These are phyloP conservation scores for Lactifluus volemus DNA, from an alignment of 768 basidiomycete genomes.

Conservation along the genomic window DNA sequence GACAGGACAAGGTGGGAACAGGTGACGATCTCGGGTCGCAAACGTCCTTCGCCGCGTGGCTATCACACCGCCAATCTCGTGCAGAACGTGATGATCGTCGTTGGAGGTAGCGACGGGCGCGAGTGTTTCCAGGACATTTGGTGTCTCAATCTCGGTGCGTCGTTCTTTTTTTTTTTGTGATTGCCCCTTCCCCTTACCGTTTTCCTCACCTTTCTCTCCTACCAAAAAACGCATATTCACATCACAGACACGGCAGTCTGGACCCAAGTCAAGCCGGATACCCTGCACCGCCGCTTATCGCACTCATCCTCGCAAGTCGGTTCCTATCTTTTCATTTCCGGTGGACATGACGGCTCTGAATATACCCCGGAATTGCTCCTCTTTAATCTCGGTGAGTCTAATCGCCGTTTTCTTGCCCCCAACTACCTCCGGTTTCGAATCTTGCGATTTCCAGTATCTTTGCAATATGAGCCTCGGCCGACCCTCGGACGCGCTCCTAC, in stretches of 20 bases:
- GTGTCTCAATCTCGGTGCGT: slow-evolving; percentile 75
- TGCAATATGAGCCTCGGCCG: slow-evolving; percentile 72
- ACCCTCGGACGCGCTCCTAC: slow-evolving; percentile 61
- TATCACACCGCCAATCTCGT: slow-evolving; percentile 90
- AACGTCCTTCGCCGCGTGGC: slow-evolving; percentile 55
- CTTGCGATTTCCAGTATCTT: slow-evolving; percentile 46
- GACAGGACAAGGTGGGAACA: slow-evolving; percentile 50
- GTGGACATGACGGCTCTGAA: slow-evolving; percentile 75
- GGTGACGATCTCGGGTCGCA: slow-evolving; percentile 45
- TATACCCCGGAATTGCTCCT: slow-evolving; percentile 71
- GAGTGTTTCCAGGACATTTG: slow-evolving; percentile 86
- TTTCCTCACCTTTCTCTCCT: neutral
- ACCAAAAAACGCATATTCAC: neutral
- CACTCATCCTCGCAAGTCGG: slow-evolving; percentile 89
- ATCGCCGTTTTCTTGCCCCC: neutral
- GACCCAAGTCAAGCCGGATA: slow-evolving; percentile 36
- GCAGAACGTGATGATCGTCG: slow-evolving; percentile 75
- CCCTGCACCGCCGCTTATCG: slow-evolving; percentile 55
- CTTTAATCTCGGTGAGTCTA: slow-evolving; percentile 75
- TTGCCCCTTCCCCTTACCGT: too few species aligned
- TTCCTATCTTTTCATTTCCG: slow-evolving; percentile 82
- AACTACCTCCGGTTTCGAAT: too few species aligned
- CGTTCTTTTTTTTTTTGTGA: slow-evolving; percentile 2
- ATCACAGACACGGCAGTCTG: slow-evolving; percentile 26
- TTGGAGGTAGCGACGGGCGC: slow-evolving; percentile 87